A percentile compares a stretch with the other conserved stretches of the same genome.
Conservation (phyloP, 2,329 filamentous ascomycete species). For the Arthroderma sp. region DNA sequence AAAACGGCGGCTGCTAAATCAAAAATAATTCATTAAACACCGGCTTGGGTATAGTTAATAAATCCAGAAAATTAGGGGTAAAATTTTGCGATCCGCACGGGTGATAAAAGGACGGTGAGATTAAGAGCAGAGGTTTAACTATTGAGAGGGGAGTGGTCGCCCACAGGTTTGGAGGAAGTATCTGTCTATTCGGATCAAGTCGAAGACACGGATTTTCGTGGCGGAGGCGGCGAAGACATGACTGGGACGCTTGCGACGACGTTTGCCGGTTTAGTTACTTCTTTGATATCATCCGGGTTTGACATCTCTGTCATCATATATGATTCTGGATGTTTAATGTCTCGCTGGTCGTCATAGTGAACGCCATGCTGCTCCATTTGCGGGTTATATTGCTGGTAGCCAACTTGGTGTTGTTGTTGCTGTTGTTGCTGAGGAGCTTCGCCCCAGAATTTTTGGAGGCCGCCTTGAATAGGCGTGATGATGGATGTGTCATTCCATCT, state of each 20-base stretch:
- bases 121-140: neutral
- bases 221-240: conserved; percentile 7
- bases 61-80: too few species aligned
- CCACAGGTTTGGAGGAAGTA: too few species aligned
- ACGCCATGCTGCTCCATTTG: conserved; percentile 1
- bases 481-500: conserved; percentile 24
- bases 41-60: too few species aligned
- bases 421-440: conserved; percentile 4
- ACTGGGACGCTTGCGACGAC: conserved; percentile 8
- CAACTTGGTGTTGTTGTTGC: neutral
- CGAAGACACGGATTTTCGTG: conserved; percentile 6
- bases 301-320: conserved; percentile 6
- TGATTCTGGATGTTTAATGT: conserved; percentile 11
- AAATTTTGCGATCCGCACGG: too few species aligned
- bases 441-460: conserved; percentile 16
- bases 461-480: conserved; percentile 14
- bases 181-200: neutral
- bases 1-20: too few species aligned
- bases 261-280: conserved; percentile 1
- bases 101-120: neutral
- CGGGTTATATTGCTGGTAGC: conserved; percentile 1
- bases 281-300: conserved; percentile 3
- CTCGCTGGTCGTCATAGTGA: conserved; percentile 3
- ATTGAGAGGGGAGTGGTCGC: too few species aligned
- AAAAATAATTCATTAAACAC: too few species aligned